Conservation (phyloP, 164 flowering plant genomes). For the Brasenia schreberi region DNA sequence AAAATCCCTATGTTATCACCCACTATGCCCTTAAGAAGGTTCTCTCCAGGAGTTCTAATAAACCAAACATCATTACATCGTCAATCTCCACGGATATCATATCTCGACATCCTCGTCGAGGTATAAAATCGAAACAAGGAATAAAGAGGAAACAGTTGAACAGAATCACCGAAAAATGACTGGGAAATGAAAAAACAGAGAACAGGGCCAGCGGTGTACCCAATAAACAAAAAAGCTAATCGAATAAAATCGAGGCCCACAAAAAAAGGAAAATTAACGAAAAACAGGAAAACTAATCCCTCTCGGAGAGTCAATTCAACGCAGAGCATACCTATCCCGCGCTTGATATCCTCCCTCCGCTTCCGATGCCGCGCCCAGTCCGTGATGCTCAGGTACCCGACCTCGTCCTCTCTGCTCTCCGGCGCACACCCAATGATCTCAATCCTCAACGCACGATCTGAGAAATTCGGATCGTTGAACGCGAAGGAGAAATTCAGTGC, state of each 20-base stretch:
- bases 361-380: slow-evolving; percentile 86
- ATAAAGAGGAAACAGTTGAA: background rate
- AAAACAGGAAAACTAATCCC: too few species aligned
- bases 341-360: slow-evolving; percentile 62
- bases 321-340: slow-evolving; percentile 14
- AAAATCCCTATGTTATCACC: too few species aligned
- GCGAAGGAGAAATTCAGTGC: slow-evolving; percentile 57
- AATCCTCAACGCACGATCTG: slow-evolving; percentile 66
- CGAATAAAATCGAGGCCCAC: background rate
- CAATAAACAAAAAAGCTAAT: background rate
- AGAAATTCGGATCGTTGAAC: slow-evolving; percentile 88
- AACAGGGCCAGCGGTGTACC: background rate
- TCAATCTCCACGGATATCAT: too few species aligned
- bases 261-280: background rate
- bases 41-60: too few species aligned
- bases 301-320: too few species aligned
- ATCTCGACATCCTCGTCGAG: too few species aligned
- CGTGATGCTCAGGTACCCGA: slow-evolving; percentile 42
- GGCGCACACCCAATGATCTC: slow-evolving; percentile 51
- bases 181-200: background rate
- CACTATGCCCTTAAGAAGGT: too few species aligned
- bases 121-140: background rate
- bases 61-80: too few species aligned
- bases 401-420: slow-evolving; percentile 33
- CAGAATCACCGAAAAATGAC: background rate